phyloP scores from a whole-genome alignment of 2,329 filamentous ascomycete genomes.

The Diaporthe australafricana region DNA sequence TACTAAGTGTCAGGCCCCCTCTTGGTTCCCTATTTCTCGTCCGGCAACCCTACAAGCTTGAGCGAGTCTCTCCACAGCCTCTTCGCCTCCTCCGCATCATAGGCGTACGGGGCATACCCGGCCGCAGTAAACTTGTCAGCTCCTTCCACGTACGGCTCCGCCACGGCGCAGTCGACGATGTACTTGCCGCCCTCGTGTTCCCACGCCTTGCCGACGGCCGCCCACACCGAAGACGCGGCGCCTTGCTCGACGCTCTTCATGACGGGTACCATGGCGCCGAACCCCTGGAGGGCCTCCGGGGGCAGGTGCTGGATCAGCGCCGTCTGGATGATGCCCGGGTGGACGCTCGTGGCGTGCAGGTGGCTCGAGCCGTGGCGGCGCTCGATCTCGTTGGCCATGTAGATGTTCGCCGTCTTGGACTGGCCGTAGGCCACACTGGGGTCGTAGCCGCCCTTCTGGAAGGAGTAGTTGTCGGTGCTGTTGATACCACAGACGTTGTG shows the following conservation, averaged over 20 bases:
- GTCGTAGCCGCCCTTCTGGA: slow-evolving; percentile 50
- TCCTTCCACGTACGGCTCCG: not conserved
- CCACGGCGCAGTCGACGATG: not conserved
- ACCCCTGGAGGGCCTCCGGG: too few species aligned
- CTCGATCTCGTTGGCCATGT: slow-evolving; percentile 60
- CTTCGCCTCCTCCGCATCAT: not conserved
- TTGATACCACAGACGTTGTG: slow-evolving; percentile 51
- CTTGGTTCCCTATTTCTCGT: not conserved
- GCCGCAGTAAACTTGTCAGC: not conserved
- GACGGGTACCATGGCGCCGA: not conserved
- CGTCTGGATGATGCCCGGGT: not conserved
- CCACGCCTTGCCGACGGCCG: not conserved
- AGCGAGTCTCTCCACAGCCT: slow-evolving; percentile 3
- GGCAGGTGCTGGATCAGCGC: not conserved
- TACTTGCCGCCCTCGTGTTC: not conserved
- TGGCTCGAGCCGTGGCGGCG: slow-evolving; percentile 51
- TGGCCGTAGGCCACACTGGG: slow-evolving; percentile 55
- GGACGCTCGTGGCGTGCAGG: not conserved
- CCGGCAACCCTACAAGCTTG: not conserved
- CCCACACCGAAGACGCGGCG: not conserved
- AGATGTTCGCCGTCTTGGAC: slow-evolving; percentile 46
- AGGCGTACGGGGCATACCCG: not conserved
- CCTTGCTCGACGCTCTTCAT: not conserved
- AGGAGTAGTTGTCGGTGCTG: slow-evolving; percentile 53
- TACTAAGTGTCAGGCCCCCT: too few species aligned